Evolutionary conservation across 768 basidiomycete genomes (phyloP).

Genomic region (Daedaleopsis nitida): DNA sequence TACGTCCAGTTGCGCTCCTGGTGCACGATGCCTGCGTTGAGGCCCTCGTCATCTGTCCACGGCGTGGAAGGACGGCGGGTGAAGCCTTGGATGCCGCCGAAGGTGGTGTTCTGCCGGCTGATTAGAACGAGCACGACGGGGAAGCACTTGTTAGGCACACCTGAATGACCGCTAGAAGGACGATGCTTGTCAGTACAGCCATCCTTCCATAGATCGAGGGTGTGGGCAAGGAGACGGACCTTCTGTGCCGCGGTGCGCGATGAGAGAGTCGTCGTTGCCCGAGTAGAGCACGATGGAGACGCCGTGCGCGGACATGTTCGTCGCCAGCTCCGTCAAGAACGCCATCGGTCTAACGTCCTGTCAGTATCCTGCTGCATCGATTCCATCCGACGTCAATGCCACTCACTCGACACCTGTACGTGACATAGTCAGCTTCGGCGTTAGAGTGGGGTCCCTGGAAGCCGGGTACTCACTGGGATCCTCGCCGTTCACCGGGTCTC

Average conservation of each 20-base stretch:
- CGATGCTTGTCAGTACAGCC: not conserved
- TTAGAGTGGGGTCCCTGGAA: not conserved
- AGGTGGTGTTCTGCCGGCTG: slow-evolving; percentile 67
- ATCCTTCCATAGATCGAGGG: slow-evolving; percentile 5
- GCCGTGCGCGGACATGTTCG: slow-evolving; percentile 55
- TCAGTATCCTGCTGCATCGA: not conserved
- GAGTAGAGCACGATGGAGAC: slow-evolving; percentile 63
- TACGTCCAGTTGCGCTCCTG: slow-evolving; percentile 69
- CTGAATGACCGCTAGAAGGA: slow-evolving; percentile 46
- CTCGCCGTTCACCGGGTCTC: slow-evolving; percentile 14
- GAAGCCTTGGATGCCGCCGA: slow-evolving; percentile 77
- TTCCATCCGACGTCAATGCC: not conserved
- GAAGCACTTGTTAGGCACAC: slow-evolving; percentile 27
- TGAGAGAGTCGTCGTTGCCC: slow-evolving; percentile 69
- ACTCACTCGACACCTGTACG: slow-evolving; percentile 38
- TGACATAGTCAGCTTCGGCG: not conserved
- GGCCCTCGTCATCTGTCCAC: slow-evolving; percentile 61
- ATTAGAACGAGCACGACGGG: not conserved
- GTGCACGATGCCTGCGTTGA: slow-evolving; percentile 69
- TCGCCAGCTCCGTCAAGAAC: slow-evolving; percentile 66
- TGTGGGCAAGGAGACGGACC: slow-evolving; percentile 36
- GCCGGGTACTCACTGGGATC: slow-evolving; percentile 37
- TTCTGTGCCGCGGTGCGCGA: slow-evolving; percentile 66
- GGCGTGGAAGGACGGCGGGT: slow-evolving; percentile 66
- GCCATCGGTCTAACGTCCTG: slow-evolving; percentile 52